Evolutionary conservation across 495 filamentous ascomycete genomes (phyloP).

Genomic region (Haplographium delicatum): DNA sequence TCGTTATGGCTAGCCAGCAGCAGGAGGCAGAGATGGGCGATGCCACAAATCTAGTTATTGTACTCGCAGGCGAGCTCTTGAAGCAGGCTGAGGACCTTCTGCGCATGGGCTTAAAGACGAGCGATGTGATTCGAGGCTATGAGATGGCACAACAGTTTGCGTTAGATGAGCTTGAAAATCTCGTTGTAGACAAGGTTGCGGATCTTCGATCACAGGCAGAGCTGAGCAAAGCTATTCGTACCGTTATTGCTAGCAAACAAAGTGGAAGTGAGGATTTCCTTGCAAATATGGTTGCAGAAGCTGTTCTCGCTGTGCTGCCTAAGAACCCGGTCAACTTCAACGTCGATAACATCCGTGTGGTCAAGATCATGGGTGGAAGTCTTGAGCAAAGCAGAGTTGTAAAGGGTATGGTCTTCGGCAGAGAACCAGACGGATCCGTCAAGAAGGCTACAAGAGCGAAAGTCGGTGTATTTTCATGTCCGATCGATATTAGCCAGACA

Average conservation of each 20-base stretch:
- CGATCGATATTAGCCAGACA: slow-evolving; percentile 92
- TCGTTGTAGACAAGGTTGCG: slow-evolving; percentile 85
- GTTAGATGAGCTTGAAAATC: slow-evolving; percentile 76
- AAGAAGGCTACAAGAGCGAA: slow-evolving; percentile 91
- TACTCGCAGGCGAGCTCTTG: slow-evolving; percentile 90
- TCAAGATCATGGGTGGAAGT: slow-evolving; percentile 99
- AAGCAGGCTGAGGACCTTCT: slow-evolving; percentile 96
- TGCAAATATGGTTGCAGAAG: slow-evolving; percentile 82
- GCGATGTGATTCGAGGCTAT: slow-evolving; percentile 92
- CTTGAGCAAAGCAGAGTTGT: slow-evolving; percentile 90
- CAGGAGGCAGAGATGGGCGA: slow-evolving; percentile 99
- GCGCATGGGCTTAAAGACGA: slow-evolving; percentile 92
- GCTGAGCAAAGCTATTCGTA: slow-evolving; percentile 91
- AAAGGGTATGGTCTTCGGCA: slow-evolving; percentile 96
- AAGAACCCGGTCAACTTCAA: slow-evolving; percentile 99
- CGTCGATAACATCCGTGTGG: slow-evolving; percentile 97
- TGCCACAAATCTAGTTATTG: slow-evolving; percentile 95
- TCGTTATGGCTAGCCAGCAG: slow-evolving; percentile 99
- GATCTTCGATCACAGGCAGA: slow-evolving; percentile 73
- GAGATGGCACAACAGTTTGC: slow-evolving; percentile 90
- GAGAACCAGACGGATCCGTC: slow-evolving; percentile 82
- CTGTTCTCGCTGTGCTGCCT: slow-evolving; percentile 87
- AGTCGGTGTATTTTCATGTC: slow-evolving; percentile 94
- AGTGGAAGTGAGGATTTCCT: slow-evolving; percentile 85
- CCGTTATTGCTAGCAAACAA: slow-evolving; percentile 95